Percentiles rank a stretch among this genome's conserved stretches.
Conservation (phyloP, 2,329 filamentous ascomycete genomes). For the Tolypocladium pustulatum region DNA sequence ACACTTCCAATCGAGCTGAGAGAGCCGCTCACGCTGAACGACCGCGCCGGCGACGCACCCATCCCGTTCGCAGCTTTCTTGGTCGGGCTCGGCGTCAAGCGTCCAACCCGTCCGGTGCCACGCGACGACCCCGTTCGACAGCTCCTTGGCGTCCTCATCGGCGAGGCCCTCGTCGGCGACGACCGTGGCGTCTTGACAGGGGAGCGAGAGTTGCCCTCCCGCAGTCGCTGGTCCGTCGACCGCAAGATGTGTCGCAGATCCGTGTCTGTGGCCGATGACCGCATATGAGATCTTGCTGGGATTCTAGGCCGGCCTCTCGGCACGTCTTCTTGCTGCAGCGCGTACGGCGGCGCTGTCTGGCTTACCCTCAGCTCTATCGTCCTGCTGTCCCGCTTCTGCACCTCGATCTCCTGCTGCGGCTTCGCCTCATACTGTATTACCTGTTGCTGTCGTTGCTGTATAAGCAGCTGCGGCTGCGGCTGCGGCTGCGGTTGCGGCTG, state of each 20-base stretch:
- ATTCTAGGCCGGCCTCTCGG: conserved; percentile 2
- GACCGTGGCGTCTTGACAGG: conserved; percentile 17
- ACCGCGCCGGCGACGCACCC: conserved; percentile 5
- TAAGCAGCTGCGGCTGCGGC: not conserved
- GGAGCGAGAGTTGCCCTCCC: conserved; percentile 23
- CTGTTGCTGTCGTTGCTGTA: conserved; percentile 5
- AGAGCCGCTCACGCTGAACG: conserved; percentile 13
- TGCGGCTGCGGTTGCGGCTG: not conserved
- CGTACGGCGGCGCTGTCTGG: conserved; percentile 12
- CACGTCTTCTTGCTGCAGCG: conserved; percentile 5
- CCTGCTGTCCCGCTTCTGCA: conserved; percentile 7
- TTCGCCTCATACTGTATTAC: not conserved
- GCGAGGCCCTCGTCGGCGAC: conserved; percentile 9
- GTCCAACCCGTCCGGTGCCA: conserved; percentile 6
- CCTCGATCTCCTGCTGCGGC: conserved; percentile 2
- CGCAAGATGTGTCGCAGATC: conserved; percentile 40
- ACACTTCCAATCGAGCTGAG: conserved; percentile 22
- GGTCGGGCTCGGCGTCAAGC: conserved; percentile 15
- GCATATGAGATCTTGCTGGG: conserved; percentile 9
- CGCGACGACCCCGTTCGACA: conserved; percentile 3
- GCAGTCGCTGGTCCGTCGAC: conserved; percentile 41
- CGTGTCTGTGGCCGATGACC: conserved; percentile 27
- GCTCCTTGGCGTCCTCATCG: conserved; percentile 10
- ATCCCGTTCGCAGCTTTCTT: conserved; percentile 14
- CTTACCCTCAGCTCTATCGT: conserved; percentile 9